Base-by-base conservation (phyloP, 192 early-diverging fungal species). In the Linnemannia hyalina region DNA sequence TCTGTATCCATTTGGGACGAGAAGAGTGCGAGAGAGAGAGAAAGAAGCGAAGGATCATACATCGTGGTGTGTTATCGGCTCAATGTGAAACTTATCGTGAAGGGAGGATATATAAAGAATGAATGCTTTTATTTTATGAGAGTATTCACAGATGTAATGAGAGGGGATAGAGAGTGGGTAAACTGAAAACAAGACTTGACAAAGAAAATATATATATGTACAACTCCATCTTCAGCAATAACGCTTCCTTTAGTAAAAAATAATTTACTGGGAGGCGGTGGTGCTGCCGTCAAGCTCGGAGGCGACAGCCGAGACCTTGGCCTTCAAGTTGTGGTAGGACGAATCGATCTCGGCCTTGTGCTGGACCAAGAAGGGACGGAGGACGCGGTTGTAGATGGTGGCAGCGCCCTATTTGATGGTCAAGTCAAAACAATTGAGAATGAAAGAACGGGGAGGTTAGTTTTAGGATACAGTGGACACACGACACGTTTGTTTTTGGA, bases 341-440 rank as follows among this genome's bases (percentile, higher is more conserved):
- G 75, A 38, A 46, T 91, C 92, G 63, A 92, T 87, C 74, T 89
- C 88, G 44, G 42, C 42, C 82, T 88, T 75, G 77, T 87, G 82
- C 73, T 89, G 89, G 18, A 94, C 73, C 70, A 98, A 90, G 81
- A 95, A 91, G n/a, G 97, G 96, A 68, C 93, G 94, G 36, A 98
- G 79, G 76, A 95, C 89, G 55, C 89, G 89, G 38, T 75, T 74
- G 89, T 99, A 99, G 70, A 99, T 72, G 80, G 92, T 87, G 84
- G 93, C 91, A 79, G 98, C 97, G 54, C 98, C 98, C 91, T 93
- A 70, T 68, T 23, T 68, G 47, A 22, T 32, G 10, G 23, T 46
- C 10, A 18, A 40, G 1, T 46, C 44, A 46, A 46, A 46, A 46
- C 44, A 46, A 46, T 46, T 13, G 38, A 44, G 20, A 46, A n/a